A percentile compares a stretch with the other conserved stretches of the same genome.
These are phyloP conservation scores for Isochrysis galbana DNA, from an alignment of 78 protist genomes.

Conservation along the genomic window DNA sequence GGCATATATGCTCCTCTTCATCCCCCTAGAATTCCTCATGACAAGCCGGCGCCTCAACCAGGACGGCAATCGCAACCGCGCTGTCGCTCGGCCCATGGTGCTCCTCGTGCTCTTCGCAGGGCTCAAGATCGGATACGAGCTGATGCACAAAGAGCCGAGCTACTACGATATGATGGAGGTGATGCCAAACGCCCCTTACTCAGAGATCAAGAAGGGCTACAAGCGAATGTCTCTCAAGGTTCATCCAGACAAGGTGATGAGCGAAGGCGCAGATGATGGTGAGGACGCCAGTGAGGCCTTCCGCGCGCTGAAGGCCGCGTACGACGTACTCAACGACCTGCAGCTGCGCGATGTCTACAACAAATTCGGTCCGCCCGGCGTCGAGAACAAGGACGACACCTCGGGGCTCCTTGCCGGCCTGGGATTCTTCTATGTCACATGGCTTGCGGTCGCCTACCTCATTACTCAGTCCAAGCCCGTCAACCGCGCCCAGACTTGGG, in stretches of 20 bases:
- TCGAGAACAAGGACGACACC: slow-evolving; percentile 13
- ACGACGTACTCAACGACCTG: not conserved
- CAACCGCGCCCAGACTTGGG: not conserved
- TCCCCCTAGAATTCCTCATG: not conserved
- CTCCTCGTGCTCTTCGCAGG: not conserved
- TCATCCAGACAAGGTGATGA: not conserved
- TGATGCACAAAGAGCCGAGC: not conserved
- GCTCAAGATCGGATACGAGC: not conserved
- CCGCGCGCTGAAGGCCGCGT: not conserved
- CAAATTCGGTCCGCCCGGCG: not conserved
- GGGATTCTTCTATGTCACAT: not conserved
- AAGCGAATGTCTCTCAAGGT: not conserved
- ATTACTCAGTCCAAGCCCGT: not conserved
- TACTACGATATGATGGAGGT: slow-evolving; percentile 13
- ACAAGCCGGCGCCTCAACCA: not conserved
- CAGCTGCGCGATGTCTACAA: not conserved
- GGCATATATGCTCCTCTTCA: not conserved
- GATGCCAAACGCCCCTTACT: not conserved
- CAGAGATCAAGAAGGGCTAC: slow-evolving; percentile 2
- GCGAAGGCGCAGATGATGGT: not conserved
- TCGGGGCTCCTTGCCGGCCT: not conserved
- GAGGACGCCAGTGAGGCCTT: not conserved
- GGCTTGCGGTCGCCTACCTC: slow-evolving; percentile 15
- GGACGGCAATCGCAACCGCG: not conserved
- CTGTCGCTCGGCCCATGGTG: not conserved